Evolutionary conservation across 1,284 basidiomycete species (phyloP).

Genomic region (Ustilago crameri): DNA sequence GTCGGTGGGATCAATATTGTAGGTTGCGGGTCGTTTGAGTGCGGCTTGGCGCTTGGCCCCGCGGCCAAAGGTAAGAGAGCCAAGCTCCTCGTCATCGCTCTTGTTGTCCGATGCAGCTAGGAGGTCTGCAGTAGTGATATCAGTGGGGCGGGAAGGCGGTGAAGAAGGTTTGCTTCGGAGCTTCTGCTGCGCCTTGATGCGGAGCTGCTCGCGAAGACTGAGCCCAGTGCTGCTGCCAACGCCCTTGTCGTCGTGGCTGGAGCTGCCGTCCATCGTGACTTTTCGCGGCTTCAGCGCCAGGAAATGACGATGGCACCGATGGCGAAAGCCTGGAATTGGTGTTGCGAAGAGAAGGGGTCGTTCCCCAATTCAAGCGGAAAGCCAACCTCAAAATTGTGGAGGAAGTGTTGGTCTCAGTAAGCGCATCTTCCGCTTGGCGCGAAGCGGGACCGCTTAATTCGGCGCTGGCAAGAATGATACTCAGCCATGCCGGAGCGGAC

Average conservation of each 20-base stretch:
- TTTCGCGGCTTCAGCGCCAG: no score
- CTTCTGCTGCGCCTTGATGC: conserved; percentile 40
- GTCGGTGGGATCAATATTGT: conserved; percentile 41
- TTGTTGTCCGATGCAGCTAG: conserved; percentile 1
- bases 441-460: no score
- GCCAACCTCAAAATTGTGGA: no score
- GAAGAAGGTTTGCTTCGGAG: conserved; percentile 14
- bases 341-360: no score
- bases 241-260: background rate
- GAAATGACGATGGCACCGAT: no score
- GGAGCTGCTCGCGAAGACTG: conserved; percentile 33
- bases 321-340: no score
- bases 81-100: conserved; percentile 28
- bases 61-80: conserved; percentile 23
- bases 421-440: no score
- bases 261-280: background rate
- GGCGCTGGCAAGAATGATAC: no score
- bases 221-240: conserved; percentile 15
- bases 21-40: conserved; percentile 27
- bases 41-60: conserved; percentile 30
- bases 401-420: no score
- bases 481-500: no score
- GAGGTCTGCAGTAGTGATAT: background rate
- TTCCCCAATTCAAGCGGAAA: no score
- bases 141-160: background rate